Conservation (phyloP, 768 basidiomycete genomes). For the Boletus sp. region DNA sequence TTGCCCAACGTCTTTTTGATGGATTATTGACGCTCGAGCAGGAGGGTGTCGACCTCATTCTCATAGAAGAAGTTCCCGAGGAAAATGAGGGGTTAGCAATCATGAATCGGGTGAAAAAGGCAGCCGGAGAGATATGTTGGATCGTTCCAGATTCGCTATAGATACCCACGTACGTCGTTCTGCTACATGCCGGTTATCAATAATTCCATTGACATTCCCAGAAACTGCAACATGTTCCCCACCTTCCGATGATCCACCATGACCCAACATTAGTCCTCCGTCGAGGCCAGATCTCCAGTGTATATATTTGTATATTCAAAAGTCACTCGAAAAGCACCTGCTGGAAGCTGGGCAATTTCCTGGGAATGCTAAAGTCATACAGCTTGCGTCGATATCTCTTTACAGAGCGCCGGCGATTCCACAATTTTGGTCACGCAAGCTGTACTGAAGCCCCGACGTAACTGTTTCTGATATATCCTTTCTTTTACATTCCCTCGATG, state of each 20-base stretch:
- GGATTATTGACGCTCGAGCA: conserved; percentile 79
- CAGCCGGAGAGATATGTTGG: conserved; percentile 59
- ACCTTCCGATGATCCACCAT: neutral
- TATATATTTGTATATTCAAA: neutral
- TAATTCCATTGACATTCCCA: neutral
- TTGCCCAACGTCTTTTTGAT: conserved; percentile 83
- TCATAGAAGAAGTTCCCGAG: conserved; percentile 83
- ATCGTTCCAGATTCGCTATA: conserved; percentile 17
- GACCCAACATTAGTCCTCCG: neutral
- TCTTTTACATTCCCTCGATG: neutral
- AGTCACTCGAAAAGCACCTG: neutral
- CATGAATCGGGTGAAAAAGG: conserved; percentile 92
- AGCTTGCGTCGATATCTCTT: neutral
- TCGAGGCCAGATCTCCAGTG: neutral
- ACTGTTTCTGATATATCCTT: neutral
- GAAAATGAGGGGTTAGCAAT: conserved; percentile 84
- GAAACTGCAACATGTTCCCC: neutral
- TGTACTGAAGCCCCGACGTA: neutral
- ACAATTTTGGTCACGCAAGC: neutral
- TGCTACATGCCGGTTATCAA: neutral
- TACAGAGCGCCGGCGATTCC: neutral
- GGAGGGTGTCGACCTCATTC: conserved; percentile 72
- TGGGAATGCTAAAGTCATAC: neutral
- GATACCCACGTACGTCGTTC: conserved; percentile 14
- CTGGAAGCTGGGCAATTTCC: neutral